A percentile compares a stretch with the other conserved stretches of the same genome.
Conservation (phyloP, 192 early-diverging fungal species). For the Coemansia sp. region DNA sequence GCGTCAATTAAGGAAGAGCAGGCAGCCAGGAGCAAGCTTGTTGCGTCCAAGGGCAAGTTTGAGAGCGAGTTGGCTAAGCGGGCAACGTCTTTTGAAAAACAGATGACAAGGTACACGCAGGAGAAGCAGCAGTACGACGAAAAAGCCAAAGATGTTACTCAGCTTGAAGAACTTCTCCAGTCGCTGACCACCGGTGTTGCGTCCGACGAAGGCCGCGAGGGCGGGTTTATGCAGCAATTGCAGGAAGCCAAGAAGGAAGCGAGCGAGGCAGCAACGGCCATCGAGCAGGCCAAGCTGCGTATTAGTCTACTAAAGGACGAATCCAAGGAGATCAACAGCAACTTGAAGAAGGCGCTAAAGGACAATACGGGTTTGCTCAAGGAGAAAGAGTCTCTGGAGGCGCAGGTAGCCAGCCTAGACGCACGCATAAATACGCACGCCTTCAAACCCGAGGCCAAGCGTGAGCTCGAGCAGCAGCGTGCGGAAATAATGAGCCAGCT, state of each 20-base stretch:
- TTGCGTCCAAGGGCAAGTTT: slow-evolving; percentile 31
- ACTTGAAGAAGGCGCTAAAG: slow-evolving; percentile 65
- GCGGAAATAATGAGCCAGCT: slow-evolving; percentile 35
- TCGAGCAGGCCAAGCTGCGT: slow-evolving; percentile 82
- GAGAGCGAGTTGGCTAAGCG: slow-evolving; percentile 40
- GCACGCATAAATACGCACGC: slow-evolving; percentile 25
- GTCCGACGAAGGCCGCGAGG: slow-evolving; percentile 87
- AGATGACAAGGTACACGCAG: slow-evolving; percentile 30
- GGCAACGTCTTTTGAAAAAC: slow-evolving; percentile 19
- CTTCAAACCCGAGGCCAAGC: slow-evolving; percentile 35
- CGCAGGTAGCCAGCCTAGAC: slow-evolving; percentile 19
- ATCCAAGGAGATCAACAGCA: slow-evolving; percentile 64
- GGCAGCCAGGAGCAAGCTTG: slow-evolving; percentile 25
- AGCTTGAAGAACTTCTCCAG: slow-evolving; percentile 80
- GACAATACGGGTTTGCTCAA: slow-evolving; percentile 65
- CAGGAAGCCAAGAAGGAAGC: slow-evolving; percentile 70
- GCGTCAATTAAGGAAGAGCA: slow-evolving; percentile 76
- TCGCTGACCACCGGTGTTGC: slow-evolving; percentile 92
- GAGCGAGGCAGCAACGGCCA: slow-evolving; percentile 62
- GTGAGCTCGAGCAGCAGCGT: slow-evolving; percentile 41
- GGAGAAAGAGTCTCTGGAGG: slow-evolving; percentile 33
- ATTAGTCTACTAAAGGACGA: slow-evolving; percentile 74
- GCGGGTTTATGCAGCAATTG: slow-evolving; percentile 96
- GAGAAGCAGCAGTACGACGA: slow-evolving; percentile 52
- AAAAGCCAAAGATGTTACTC: slow-evolving; percentile 37